Evolutionary conservation across 257 asterid genomes (phyloP), one percentile per base, ranked within the genome.

Genomic region (Paulownia fortunei): DNA sequence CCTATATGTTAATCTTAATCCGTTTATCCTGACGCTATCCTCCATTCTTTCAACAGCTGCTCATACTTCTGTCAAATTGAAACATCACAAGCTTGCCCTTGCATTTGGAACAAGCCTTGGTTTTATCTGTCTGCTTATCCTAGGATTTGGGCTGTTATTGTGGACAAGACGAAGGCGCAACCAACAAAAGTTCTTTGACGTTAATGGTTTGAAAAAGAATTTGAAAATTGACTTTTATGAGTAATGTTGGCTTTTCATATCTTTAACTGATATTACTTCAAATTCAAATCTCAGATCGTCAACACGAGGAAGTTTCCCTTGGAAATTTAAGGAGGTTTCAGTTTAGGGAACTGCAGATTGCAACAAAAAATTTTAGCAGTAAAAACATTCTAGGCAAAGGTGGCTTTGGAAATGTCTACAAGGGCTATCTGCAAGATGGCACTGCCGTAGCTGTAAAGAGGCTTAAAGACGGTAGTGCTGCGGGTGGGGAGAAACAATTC

Each of bases 371-470:
- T 63, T 96, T 96, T 81, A 92, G 95, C 88, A 82, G 85, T 60
- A 96, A 93, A 76, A 89, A 89, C 86, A 89, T 96, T 65, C 80
- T 92, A 12, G 99, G 99, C 4, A 93, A 93, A 85, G 99, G 99
- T 42, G 99, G 99, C 18, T 93, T 88, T 74, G 99, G 99, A 13
- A 66, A 93, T 13, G 99, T 96, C 44, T 96, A 96, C 85, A 93
- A 92, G 86, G 99, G 99, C 23, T 62, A 42, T 67, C 88, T 96
- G 27, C 86, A 46, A 18, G 96, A 93, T 41, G 98, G 98, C 41
- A 92, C 97, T 7, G 83, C 89, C 4, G 94, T 96, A 71, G 99
- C 99, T 13, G 98, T 96, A 32, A 96, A 96, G 86, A 79, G 97
- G 79, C 92, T 96, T 4, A 90, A 96, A 72, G 99, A 96, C 61